Base-by-base conservation (phyloP, 177 flowering plant genomes). In the Tripterygium wilfordii region DNA sequence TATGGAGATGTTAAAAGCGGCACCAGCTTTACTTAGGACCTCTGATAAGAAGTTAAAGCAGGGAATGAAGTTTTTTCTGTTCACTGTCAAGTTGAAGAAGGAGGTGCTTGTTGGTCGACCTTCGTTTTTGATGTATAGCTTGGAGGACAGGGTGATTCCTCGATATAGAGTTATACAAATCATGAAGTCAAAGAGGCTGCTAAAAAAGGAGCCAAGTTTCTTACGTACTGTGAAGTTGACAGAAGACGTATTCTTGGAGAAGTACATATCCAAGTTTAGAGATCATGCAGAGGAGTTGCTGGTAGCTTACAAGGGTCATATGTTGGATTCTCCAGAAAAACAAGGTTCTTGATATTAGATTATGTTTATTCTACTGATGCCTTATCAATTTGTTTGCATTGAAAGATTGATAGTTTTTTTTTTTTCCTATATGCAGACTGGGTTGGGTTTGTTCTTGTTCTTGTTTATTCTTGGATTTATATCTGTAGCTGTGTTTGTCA, bases 121-220 rank as follows among this genome's bases (percentile, higher is more conserved):
- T 0, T 9, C 24, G 0, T 31, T 17, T 38, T 57, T 77, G 50
- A 60, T 71, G 77, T 10, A 22, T 25, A 64, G 73, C 25, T 20
- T 77, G 28, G 67, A 66, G 45, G 46, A 57, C 13, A 60, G 79
- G 37, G 63, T 69, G 46, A 39, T 74, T 42, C 79, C 79, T 25
- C 38, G 82, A 12, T 62, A 49, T 44, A 55, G 16, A 20, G 75
- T 77, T 51, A 9, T 68, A 17, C 38, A 62, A 46, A 39, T 74
- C 44, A 14, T 77, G 30, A 65, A 52, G 56, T 64, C 69, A 14
- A 74, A 65, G 57, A 39, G 23, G 49, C 26, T 74, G 37, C 22
- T 67, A 42, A 64, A 49, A 57, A 66, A 45, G 56, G 33, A 37
- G 20, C 57, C 51, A 0, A 65, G 57, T 25, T 63, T 76, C 36